Base-by-base conservation (phyloP, 495 filamentous ascomycete species). In the Daldinia concentrica region DNA sequence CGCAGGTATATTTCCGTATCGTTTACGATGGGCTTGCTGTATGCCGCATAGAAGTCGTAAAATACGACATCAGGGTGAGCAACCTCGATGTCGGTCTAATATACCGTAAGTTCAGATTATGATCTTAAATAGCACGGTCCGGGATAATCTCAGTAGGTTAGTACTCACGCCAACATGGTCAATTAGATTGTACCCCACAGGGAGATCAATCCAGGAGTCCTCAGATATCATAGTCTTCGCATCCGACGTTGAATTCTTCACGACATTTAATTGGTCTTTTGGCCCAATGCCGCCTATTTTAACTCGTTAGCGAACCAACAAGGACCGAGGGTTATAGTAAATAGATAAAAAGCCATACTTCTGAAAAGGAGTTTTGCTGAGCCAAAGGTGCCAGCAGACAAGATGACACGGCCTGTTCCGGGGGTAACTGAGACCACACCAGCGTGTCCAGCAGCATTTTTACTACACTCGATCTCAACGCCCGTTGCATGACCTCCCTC, bases 161-260 rank as follows among this genome's bases (percentile, higher is more conserved):
- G n/a, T 34, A 68, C 74, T 74, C 29, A 76, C 74, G 65, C 89
- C 87, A 48, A 85, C 81, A 75, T 91, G 89, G 63, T 91, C 89
- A 61, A 86, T 84, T 27, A 90, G 75, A 58, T 89, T 89, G 58
- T 88, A 81, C 48, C 89, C 89, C 9, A 91, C 89, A 9, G 89
- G 89, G 14, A 89, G 82, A 51, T 87, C 79, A 69, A 91, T 87
- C 88, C 88, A 90, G 7, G 86, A 68, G 3, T 73, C 71, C n/a
- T 64, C 65, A 27, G 78, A 71, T 63, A 83, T 81, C 82, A 86
- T 80, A 7, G 72, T 77, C 4, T 78, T 65, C 9, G 84, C 80
- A 48, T 82, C 78, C 2, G 79, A 73, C 3, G 82, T 82, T 22
- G 80, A 81, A 41, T 81, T 79, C 59, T 82, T 79, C 22, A 86